Evolutionary conservation across 805 yeast species (phyloP), one percentile per base, ranked within the genome.

Genomic region (Blastobotrys americana): DNA sequence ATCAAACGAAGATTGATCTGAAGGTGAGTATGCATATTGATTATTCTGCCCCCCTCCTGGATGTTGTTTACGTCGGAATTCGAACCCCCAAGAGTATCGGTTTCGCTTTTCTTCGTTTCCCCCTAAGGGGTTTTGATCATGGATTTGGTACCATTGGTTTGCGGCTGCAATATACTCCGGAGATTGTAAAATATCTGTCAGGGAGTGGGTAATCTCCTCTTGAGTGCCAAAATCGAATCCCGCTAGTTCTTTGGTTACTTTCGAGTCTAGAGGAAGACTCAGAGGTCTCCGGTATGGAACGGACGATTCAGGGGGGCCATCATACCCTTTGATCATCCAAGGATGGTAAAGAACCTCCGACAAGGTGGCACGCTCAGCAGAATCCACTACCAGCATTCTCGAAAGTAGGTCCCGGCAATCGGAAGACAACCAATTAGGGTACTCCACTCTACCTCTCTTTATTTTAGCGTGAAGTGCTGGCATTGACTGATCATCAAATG

Each of bases 401-500:
- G 87, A 77, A 36, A 93, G 67, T 47, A 93, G 67, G 5, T 89
- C 82, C 4, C 82, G 74, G 59, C 95, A 90, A 53, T 85, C 95
- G 25, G 76, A 70, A 4, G 95, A 81, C 39, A 93, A 67, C 66
- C 80, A 80, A 31, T 75, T 73, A 5, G 98, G 97, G 62, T 93
- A 93, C 53, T 88, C 96, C 8, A 93, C 95, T 50, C 79, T 73
- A 34, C 97, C 98, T 53, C 80, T 77, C 61, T 90, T 93, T 61
- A 93, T 93, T 63, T 89, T 89, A 51, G 87, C 95, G 63, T 93
- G 98, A 55, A 93, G 71, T 1, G 84, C 89, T 38, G 89, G 81
- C 51, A 94, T 95, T 53, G 85, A 80, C 57, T 87, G 94, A 60
- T 93, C 97, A 63, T 93, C 98, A 63, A 93, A 93, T 5, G 99